A percentile compares a stretch with the other conserved stretches of the same genome.
phyloP scores from a whole-genome alignment of 2,329 filamentous ascomycete species.

The Phaeomoniella chlamydospora region DNA sequence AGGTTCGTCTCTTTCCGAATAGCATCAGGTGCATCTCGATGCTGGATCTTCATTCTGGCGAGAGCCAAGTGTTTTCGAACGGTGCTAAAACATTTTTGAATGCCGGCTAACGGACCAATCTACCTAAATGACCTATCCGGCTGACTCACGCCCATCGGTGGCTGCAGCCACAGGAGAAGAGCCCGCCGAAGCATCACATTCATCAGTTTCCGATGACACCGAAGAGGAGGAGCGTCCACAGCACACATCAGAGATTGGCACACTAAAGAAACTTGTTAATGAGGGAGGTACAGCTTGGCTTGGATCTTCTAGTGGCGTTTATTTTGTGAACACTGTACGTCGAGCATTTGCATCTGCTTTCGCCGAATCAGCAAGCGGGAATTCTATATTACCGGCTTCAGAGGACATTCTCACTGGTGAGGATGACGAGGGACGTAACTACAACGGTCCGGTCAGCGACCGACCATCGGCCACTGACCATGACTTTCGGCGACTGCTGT shows the following conservation, averaged over 20 bases:
- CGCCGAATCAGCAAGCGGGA: slow-evolving; percentile 8
- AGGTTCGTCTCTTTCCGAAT: no score
- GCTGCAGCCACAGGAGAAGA: neutral
- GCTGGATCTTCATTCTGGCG: no score
- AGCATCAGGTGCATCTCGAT: no score
- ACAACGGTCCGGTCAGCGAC: slow-evolving; percentile 10
- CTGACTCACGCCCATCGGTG: no score
- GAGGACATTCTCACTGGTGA: slow-evolving; percentile 14
- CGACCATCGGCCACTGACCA: slow-evolving; percentile 8
- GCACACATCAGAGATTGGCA: slow-evolving; percentile 25
- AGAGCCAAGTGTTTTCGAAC: no score
- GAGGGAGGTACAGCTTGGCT: slow-evolving; percentile 33
- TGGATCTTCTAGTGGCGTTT: slow-evolving; percentile 37
- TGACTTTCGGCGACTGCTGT: slow-evolving; percentile 14
- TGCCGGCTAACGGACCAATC: no score
- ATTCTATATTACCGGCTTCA: slow-evolving; percentile 11
- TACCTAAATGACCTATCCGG: no score
- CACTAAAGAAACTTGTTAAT: slow-evolving; percentile 24
- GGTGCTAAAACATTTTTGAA: no score
- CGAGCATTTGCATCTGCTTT: slow-evolving; percentile 30
- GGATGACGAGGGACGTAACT: slow-evolving; percentile 11
- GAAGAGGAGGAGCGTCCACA: slow-evolving; percentile 10
- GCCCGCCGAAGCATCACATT: neutral
- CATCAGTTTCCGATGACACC: no score
- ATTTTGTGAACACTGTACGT: slow-evolving; percentile 39